phyloP scores from a whole-genome alignment of 2,329 filamentous ascomycete species.

The Xylariaceae sp. region DNA sequence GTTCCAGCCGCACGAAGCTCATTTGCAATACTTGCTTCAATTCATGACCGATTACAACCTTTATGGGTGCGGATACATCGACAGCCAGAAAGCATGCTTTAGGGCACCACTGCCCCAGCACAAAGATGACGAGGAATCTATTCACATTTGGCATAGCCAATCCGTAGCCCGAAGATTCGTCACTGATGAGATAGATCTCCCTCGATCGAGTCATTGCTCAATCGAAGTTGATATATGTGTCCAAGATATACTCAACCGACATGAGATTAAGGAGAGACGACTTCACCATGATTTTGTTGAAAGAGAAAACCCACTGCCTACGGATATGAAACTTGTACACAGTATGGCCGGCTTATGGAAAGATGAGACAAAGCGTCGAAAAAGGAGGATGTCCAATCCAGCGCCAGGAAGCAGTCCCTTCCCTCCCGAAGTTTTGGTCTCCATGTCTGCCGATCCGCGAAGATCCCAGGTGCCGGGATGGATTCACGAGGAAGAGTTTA shows the following conservation, averaged over 20 bases:
- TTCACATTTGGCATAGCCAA: conserved; percentile 75
- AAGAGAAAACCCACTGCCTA: conserved; percentile 55
- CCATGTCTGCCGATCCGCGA: conserved; percentile 81
- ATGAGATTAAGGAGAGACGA: conserved; percentile 67
- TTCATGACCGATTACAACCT: conserved; percentile 99
- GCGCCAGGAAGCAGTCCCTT: conserved; percentile 71
- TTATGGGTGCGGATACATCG: conserved; percentile 86
- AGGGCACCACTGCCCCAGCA: conserved; percentile 70
- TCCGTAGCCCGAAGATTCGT: conserved; percentile 60
- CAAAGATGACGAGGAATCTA: conserved; percentile 52
- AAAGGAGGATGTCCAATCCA: conserved; percentile 61
- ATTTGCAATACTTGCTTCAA: conserved; percentile 86
- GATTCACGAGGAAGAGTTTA: conserved; percentile 88
- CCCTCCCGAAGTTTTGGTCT: conserved; percentile 72
- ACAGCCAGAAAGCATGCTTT: conserved; percentile 67
- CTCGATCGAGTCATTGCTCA: conserved; percentile 79
- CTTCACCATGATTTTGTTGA: conserved; percentile 89
- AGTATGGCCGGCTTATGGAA: conserved; percentile 94
- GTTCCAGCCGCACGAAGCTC: conserved; percentile 91
- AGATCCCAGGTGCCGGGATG: conserved; percentile 72
- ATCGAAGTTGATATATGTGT: conserved; percentile 88
- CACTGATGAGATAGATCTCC: conserved; percentile 59
- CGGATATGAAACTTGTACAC: conserved; percentile 77
- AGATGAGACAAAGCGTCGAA: conserved; percentile 79
- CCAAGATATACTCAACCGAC: conserved; percentile 81